Evolutionary conservation across 1,284 basidiomycete species (phyloP), one percentile per base, ranked within the genome.

Genomic region (Anthracocystis setariae): DNA sequence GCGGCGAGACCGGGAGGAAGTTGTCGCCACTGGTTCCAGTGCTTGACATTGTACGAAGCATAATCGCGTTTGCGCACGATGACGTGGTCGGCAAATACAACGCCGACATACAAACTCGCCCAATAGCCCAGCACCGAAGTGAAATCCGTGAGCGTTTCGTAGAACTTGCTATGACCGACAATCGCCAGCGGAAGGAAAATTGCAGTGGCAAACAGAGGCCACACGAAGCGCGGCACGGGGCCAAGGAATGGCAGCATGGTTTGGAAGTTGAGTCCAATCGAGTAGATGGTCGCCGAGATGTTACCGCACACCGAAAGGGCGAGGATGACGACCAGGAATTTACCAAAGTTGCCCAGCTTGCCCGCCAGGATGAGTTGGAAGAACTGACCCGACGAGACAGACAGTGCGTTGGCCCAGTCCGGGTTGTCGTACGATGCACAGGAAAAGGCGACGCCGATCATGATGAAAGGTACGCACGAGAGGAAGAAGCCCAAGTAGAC

Each of bases 321-420:
- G 56, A 93, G 85, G 12, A 90, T 61, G n/a, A 94, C 91, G 13
- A 91, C 91, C 55, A 95, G 85, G 85, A 96, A 92, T 79, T 91
- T 90, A 2, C 92, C 91, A 79, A 94, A 94, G 15, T 85, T 86
- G 37, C 89, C 83, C 84, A 86, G 86, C 1, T 60, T 68, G 1
- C 90, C 90, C 8, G 85, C 85, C 1, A 92, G 86, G 86, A 94
- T 90, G 3, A 90, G 88, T 62, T 88, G 87, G 13, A 95, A 82
- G 9, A 95, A 87, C 3, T 91, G 90, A 88, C 92, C 46, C 89
- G 82, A 74, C 43, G 58, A 75, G 9, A 68, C 62, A 0, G 21
- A 13, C 8, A 82, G 58, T 7, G 77, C 76, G 0, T 29, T 37
- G 7, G 85, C 80, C 78, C 88, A 90, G 0, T 82, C 84, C 0